Evolutionary conservation across 2,329 filamentous ascomycete genomes (phyloP).

Genomic region (Aureobasidium leucospermi): DNA sequence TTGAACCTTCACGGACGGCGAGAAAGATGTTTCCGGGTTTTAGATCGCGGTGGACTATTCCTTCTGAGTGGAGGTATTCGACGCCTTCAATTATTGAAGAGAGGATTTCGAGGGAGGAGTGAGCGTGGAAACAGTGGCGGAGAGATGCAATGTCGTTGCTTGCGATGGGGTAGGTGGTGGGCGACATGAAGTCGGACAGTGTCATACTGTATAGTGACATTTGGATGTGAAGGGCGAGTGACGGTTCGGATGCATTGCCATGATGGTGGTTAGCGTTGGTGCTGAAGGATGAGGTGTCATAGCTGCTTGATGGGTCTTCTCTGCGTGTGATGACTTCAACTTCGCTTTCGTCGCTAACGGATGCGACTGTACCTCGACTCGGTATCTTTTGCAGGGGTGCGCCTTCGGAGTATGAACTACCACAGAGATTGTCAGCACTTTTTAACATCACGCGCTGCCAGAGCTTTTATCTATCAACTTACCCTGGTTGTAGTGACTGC

Average conservation of each 20-base stretch:
- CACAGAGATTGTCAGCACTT: too few species aligned
- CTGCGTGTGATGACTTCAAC: constrained; percentile 40
- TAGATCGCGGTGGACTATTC: constrained; percentile 58
- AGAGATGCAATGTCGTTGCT: constrained; percentile 20
- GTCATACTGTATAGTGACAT: constrained; percentile 60
- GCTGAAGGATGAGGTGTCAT: constrained; percentile 17
- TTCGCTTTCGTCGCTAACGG: constrained; percentile 32
- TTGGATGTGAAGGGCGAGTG: constrained; percentile 55
- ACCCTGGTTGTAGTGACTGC: constrained; percentile 3
- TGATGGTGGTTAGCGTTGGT: not conserved
- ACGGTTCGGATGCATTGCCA: constrained; percentile 16
- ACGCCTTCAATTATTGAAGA: constrained; percentile 55
- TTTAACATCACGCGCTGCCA: too few species aligned
- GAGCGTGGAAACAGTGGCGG: constrained; percentile 56
- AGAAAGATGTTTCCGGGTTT: constrained; percentile 65
- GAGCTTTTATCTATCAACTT: not conserved
- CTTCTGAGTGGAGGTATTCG: constrained; percentile 55
- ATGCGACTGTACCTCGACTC: constrained; percentile 17
- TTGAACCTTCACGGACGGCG: constrained; percentile 30
- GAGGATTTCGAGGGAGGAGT: constrained; percentile 51
- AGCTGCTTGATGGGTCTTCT: constrained; percentile 31
- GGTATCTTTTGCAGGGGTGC: constrained; percentile 22
- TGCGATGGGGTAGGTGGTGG: constrained; percentile 17
- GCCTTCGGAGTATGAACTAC: constrained; percentile 3
- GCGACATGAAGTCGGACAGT: constrained; percentile 50